A percentile compares a stretch with the other conserved stretches of the same genome.
phyloP scores from a whole-genome alignment of 106 monocot genomes.

The Dioscorea zingiberensis region DNA sequence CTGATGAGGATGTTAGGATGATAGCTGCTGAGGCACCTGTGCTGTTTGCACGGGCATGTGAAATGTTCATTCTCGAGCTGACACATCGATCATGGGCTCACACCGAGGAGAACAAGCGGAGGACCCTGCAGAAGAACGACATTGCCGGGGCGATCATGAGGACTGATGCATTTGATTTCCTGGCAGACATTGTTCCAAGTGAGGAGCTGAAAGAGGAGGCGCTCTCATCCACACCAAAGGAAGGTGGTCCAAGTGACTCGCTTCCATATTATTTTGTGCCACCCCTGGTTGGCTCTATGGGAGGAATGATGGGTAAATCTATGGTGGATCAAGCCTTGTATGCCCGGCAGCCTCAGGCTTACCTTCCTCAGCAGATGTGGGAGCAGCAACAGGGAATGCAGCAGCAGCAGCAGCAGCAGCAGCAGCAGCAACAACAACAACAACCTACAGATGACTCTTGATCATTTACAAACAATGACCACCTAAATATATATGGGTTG shows the following conservation, averaged over 20 bases:
- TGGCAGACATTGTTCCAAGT: conserved; percentile 9
- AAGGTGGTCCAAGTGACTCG: conserved; percentile 1
- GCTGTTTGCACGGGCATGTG: conserved; percentile 3
- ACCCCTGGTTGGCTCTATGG: background rate
- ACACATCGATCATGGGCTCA: conserved; percentile 1
- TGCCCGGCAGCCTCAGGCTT: conserved; percentile 4
- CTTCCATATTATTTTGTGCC: conserved; percentile 1
- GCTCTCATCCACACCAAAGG: background rate
- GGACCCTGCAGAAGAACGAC: conserved; percentile 15
- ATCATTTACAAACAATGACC: background rate
- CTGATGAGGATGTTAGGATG: conserved; percentile 5
- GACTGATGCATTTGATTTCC: conserved; percentile 11
- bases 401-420: conserved; percentile 1
- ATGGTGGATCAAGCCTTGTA: conserved; percentile 1
- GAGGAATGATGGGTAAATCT: background rate
- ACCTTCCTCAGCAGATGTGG: conserved; percentile 11
- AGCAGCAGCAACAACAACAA: too few relatives aligned
- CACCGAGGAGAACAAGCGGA: conserved; percentile 14
- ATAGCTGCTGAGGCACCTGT: conserved; percentile 6
- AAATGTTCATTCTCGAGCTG: conserved; percentile 8
- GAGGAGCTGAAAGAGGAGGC: conserved; percentile 11
- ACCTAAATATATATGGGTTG: background rate
- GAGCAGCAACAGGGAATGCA: background rate
- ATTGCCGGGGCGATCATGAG: conserved; percentile 13
- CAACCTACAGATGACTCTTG: background rate